Evolutionary conservation across 345 rosid species (phyloP).

Genomic region (Hypericum androsaemum): DNA sequence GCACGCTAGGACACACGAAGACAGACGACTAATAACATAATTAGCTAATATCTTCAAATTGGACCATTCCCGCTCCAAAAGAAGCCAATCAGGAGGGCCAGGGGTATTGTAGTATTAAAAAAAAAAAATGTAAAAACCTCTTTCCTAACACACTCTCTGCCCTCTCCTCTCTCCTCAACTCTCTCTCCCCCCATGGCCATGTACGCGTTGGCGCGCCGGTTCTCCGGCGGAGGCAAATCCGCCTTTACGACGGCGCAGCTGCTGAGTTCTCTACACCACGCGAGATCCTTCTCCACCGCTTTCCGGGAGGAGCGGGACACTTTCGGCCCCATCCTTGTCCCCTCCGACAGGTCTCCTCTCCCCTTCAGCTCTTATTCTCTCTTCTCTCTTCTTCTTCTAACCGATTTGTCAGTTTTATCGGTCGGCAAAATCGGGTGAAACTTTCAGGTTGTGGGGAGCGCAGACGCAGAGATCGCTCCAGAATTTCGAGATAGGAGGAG

Average conservation of each 20-base stretch:
- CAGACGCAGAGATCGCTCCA: slow-evolving; percentile 94
- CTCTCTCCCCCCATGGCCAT: slow-evolving; percentile 33
- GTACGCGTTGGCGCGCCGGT: slow-evolving; percentile 46
- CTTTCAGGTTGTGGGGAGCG: slow-evolving; percentile 86
- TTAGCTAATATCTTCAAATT: too few species aligned
- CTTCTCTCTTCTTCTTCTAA: not conserved
- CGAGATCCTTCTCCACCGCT: slow-evolving; percentile 50
- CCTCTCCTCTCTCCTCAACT: too few species aligned
- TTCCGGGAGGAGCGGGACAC: slow-evolving; percentile 90
- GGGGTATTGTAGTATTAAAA: too few species aligned
- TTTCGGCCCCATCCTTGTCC: slow-evolving; percentile 85
- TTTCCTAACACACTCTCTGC: too few species aligned
- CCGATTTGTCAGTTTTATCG: not conserved
- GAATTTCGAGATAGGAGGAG: slow-evolving; percentile 92
- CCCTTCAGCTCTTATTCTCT: slow-evolving; percentile 11
- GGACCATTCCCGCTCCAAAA: too few species aligned
- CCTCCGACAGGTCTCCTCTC: slow-evolving; percentile 73
- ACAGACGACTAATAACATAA: too few species aligned
- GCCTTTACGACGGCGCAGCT: slow-evolving; percentile 22
- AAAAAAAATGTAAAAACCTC: too few species aligned
- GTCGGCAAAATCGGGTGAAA: too few species aligned
- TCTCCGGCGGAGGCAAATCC: slow-evolving; percentile 18
- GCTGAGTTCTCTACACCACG: slow-evolving; percentile 33
- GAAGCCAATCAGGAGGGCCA: too few species aligned
- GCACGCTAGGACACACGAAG: too few species aligned